phyloP scores from a whole-genome alignment of 352 stramenopile species.

The Globisporangium takayamanum region DNA sequence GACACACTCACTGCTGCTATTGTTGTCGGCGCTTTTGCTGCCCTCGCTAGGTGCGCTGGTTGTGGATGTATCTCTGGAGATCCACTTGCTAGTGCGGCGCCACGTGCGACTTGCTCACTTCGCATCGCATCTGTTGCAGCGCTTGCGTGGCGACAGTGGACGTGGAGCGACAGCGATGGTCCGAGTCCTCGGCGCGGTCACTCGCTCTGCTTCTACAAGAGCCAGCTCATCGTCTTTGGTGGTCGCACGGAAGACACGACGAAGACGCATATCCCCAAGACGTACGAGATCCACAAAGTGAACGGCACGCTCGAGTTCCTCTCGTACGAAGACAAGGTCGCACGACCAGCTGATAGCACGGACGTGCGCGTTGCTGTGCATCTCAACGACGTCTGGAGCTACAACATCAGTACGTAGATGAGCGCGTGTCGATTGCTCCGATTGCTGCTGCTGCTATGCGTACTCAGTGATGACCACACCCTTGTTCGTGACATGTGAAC shows the following conservation, averaged over 20 bases:
- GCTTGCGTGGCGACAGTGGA: conserved; percentile 81
- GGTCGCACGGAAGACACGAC: conserved; percentile 88
- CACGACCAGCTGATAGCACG: conserved; percentile 29
- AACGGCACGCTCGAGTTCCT: conserved; percentile 83
- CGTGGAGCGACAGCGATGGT: conserved; percentile 45
- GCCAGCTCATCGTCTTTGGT: conserved; percentile 88
- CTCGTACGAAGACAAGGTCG: conserved; percentile 86
- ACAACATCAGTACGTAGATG: conserved; percentile 80
- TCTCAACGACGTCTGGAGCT: conserved; percentile 96
- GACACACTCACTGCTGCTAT: too few species aligned
- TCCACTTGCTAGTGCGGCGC: too few species aligned
- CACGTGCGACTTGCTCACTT: background rate
- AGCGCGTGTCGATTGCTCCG: background rate
- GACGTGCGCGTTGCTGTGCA: conserved; percentile 81
- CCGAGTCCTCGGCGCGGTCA: conserved; percentile 79
- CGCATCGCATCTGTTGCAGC: background rate
- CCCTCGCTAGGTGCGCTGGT: too few species aligned
- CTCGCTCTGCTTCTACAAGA: conserved; percentile 83
- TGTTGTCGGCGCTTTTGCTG: too few species aligned
- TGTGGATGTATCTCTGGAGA: too few species aligned
- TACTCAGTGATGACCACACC: background rate
- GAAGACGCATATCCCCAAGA: conserved; percentile 86
- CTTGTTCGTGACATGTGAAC: background rate
- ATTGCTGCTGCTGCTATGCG: background rate
- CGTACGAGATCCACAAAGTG: conserved; percentile 80